Evolutionary conservation across 2,329 filamentous ascomycete species (phyloP), one percentile per base, ranked within the genome.

Genomic region (Gremmenia infestans): DNA sequence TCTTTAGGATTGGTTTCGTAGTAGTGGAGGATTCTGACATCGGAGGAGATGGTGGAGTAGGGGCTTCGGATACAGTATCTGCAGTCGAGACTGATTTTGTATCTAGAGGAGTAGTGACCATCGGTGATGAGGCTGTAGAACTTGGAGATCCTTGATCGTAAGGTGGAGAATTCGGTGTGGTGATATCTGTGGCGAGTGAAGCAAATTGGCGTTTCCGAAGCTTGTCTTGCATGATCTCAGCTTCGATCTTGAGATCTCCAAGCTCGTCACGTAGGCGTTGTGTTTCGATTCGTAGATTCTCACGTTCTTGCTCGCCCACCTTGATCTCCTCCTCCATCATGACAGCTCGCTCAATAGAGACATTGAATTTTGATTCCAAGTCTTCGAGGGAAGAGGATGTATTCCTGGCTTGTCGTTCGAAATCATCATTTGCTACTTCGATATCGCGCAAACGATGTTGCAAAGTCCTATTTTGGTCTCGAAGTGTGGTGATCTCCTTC

Each of bases 381-480:
- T 99, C 94, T 74, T 99, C 94, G 60, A 97, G 82, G 50, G 93
- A 97, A 46, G 92, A 97, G 37, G 91, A 92, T 28, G 93, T 97
- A 73, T 97, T 94, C 65, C 94, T 86, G 64, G 94, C 93, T 75
- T 97, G 93, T 63, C 91, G 86, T 77, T 99, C 94, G 70, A 93
- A 97, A 73, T 99, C 94, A 78, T 99, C 94, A 75, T 97, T 99
- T 71, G 89, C 91, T 54, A 99, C 94, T 74, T 99, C 94, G 65
- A 93, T 96, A 72, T 99, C 94, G 64, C 94, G 87, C 56, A 99
- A 77, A 72, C 82, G 89, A 60, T 96, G 78, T 67, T 94, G 88
- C 59, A 97, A 74, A 3, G 87, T 86, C 62, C 94, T 81, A 72
- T 91, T 95, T 49, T 85, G 73, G 63, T 99, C 92, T 68, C 94